These are phyloP conservation scores for Aspergillus fijiensis DNA, from an alignment of 2,329 filamentous ascomycete species.

Conservation along the genomic window DNA sequence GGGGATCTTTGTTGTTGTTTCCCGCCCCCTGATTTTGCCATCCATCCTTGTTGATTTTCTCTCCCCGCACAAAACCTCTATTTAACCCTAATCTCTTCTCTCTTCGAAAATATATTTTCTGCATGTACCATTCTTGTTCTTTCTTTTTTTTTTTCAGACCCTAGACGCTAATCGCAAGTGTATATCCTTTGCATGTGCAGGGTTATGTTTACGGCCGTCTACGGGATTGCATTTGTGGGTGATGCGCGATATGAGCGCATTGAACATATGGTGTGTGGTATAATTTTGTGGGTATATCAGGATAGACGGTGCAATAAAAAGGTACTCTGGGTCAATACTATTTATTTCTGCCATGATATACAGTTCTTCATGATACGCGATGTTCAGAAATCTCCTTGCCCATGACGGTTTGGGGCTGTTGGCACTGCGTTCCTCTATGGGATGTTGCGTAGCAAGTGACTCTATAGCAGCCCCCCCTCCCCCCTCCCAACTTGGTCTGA, in stretches of 20 bases:
- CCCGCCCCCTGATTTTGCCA: neutral
- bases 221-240: neutral
- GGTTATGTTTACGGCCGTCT: neutral
- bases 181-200: neutral
- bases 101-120: neutral
- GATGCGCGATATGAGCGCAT: neutral
- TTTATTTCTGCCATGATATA: too few species aligned
- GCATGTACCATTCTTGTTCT: too few species aligned
- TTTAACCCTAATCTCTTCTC: neutral
- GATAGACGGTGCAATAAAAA: slow-evolving; percentile 5
- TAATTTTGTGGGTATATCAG: slow-evolving; percentile 2
- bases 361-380: too few species aligned
- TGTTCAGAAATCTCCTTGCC: too few species aligned
- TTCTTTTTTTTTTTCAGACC: too few species aligned
- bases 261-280: neutral
- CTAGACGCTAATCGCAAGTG: neutral
- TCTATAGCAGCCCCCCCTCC: too few species aligned
- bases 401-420: too few species aligned
- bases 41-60: neutral
- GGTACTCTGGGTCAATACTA: neutral
- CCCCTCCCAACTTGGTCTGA: too few species aligned
- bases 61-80: neutral
- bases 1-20: slow-evolving; percentile 4
- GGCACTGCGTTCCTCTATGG: too few species aligned
- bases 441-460: too few species aligned